Evolutionary conservation across 768 basidiomycete species (phyloP), one percentile per base, ranked within the genome.

Genomic region (Mycena amicta): DNA sequence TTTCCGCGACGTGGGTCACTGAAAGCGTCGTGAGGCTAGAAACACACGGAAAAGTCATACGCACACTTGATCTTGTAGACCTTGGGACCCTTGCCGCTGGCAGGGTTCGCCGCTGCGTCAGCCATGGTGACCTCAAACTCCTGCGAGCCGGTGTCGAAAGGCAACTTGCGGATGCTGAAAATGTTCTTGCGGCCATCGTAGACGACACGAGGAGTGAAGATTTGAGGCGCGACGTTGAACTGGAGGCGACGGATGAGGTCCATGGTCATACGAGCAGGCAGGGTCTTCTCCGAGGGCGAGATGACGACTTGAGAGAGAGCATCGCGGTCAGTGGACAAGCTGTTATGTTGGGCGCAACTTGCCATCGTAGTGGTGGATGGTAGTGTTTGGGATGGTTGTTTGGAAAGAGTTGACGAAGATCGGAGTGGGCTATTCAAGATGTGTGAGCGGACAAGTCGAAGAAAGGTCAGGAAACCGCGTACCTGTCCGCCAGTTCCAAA

Each of bases 301-400:
- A 91, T 90, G 20, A 86, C 88, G 86, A 62, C 31, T 40, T 50
- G 31, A 50, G n/a, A 50, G 26, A 55, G 50, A 59, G 65, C 41
- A 67, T 51, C 52, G 33, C 28, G 33, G 43, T 8, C 33, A 46
- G 58, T 27, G 47, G n/a, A n/a, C n/a, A n/a, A n/a, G n/a, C n/a
- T 22, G 45, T 27, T 39, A 40, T 25, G 28, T 43, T 62, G 31
- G 52, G 56, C 54, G 1, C 13, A n/a, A 71, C 86, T 60, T 67
- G 88, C 92, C 86, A 69, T 93, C 90, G 65, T 93, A 92, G 65
- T 93, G 92, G 59, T 87, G 79, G 40, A 92, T 91, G 28, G 83
- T 80, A 5, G 70, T 72, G 23, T 86, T 80, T 0, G 90, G 86
- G 16, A 89, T 83, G 0, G 79, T 76, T 3, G 83, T 83, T 40